These are phyloP conservation scores for Sporothrix protearum DNA, from an alignment of 2,329 filamentous ascomycete species.

Conservation along the genomic window DNA sequence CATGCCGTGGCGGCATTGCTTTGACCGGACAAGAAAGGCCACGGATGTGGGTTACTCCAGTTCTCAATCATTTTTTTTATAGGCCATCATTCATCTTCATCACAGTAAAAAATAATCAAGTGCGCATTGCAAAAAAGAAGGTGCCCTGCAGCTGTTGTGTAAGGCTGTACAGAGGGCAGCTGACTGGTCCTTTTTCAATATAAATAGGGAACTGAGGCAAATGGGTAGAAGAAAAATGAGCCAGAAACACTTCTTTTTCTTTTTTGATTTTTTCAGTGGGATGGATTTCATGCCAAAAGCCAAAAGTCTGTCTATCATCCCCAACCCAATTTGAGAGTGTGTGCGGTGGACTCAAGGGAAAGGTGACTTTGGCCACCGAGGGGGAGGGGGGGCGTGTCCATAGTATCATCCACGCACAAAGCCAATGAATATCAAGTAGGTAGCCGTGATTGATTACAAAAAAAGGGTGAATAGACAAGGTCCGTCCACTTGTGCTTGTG, in stretches of 20 bases:
- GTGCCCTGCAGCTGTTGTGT: conserved; percentile 20
- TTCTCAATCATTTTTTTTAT: background rate
- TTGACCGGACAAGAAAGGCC: background rate
- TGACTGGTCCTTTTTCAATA: conserved; percentile 4
- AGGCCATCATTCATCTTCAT: too few species aligned
- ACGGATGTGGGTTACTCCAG: background rate
- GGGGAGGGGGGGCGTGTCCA: background rate
- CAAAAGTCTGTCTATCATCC: background rate
- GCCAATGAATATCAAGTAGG: background rate
- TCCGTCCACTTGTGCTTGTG: background rate
- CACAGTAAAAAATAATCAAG: background rate
- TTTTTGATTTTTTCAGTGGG: too few species aligned
- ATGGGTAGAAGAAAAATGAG: background rate
- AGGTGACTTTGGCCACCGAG: background rate
- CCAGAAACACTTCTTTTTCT: too few species aligned
- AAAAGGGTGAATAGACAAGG: background rate
- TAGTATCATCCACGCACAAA: background rate
- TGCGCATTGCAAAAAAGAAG: conserved; percentile 8
- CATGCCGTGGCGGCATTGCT: background rate
- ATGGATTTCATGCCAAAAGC: too few species aligned
- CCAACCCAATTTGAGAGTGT: background rate
- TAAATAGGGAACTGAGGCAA: background rate
- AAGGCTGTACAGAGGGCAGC: conserved; percentile 3
- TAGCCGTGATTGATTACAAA: background rate
- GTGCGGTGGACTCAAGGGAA: background rate